phyloP scores from a whole-genome alignment of 306 rosid genomes.

The Carpinus fangiana region DNA sequence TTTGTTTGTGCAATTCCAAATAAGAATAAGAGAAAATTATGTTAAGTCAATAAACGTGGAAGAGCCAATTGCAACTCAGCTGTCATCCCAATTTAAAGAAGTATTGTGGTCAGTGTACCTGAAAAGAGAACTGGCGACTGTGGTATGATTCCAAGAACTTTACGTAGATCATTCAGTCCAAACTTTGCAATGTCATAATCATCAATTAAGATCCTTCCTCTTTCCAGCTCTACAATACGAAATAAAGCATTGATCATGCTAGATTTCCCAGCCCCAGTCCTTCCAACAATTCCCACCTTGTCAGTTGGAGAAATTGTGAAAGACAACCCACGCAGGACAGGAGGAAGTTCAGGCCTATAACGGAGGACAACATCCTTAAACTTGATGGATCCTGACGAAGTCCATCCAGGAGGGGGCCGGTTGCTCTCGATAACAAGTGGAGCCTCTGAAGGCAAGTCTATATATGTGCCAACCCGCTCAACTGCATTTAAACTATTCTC shows the following conservation, averaged over 20 bases:
- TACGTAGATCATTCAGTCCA: slow-evolving; percentile 74
- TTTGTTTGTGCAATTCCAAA: background rate
- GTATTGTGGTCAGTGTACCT: slow-evolving; percentile 43
- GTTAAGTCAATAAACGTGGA: background rate
- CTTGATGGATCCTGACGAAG: slow-evolving; percentile 63
- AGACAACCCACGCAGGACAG: slow-evolving; percentile 73
- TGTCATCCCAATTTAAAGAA: background rate
- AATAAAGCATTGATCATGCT: slow-evolving; percentile 87
- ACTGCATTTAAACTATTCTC: slow-evolving; percentile 86
- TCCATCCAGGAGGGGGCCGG: slow-evolving; percentile 83
- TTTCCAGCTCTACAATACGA: slow-evolving; percentile 74
- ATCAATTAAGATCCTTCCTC: slow-evolving; percentile 71
- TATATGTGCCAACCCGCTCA: slow-evolving; percentile 79
- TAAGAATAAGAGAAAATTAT: background rate
- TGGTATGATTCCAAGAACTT: slow-evolving; percentile 81
- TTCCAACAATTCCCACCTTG: slow-evolving; percentile 87
- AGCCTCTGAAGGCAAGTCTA: slow-evolving; percentile 77
- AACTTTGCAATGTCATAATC: slow-evolving; percentile 60
- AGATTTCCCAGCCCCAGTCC: slow-evolving; percentile 98
- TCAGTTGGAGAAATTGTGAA: slow-evolving; percentile 63
- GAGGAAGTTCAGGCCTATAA: slow-evolving; percentile 90
- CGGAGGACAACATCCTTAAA: slow-evolving; percentile 48
- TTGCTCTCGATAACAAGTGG: slow-evolving; percentile 41
- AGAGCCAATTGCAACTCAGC: background rate
- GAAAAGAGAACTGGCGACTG: slow-evolving; percentile 91